Evolutionary conservation across 2,329 filamentous ascomycete genomes (phyloP).

Genomic region (Neonectria neomacrospora): DNA sequence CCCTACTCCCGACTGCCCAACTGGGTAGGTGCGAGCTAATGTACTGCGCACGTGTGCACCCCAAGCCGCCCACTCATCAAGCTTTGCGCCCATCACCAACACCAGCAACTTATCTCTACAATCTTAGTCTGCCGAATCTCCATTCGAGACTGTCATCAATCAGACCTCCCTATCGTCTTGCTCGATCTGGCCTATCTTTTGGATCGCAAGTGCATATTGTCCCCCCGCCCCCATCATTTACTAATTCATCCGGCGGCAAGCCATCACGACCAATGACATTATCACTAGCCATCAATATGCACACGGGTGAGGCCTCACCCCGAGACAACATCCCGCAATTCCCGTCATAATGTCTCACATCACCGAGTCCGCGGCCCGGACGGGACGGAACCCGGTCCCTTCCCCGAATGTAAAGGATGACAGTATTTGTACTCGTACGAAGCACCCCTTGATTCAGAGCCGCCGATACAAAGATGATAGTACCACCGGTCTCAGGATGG

Average conservation of each 20-base stretch:
- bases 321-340: slow-evolving; percentile 19
- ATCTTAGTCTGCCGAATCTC: background rate
- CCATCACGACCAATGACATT: background rate
- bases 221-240: too few relatives aligned
- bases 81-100: background rate
- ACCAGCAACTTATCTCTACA: background rate
- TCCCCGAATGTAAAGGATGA: background rate
- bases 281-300: background rate
- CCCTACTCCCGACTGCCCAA: slow-evolving; percentile 23
- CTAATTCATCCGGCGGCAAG: background rate
- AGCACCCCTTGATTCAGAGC: slow-evolving; percentile 7
- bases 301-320: background rate
- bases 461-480: background rate
- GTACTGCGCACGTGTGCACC: slow-evolving; percentile 27
- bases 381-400: background rate
- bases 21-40: slow-evolving; percentile 27
- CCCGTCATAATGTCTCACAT: slow-evolving; percentile 22
- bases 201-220: too few relatives aligned
- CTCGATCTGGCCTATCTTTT: too few relatives aligned
- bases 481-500: slow-evolving; percentile 6
- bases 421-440: background rate
- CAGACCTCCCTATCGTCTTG: background rate
- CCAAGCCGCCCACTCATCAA: slow-evolving; percentile 16
- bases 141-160: background rate
- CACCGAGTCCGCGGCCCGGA: slow-evolving; percentile 1